Conservation (phyloP, 2,329 filamentous ascomycete species). For the Cryphonectria nitschkei region DNA sequence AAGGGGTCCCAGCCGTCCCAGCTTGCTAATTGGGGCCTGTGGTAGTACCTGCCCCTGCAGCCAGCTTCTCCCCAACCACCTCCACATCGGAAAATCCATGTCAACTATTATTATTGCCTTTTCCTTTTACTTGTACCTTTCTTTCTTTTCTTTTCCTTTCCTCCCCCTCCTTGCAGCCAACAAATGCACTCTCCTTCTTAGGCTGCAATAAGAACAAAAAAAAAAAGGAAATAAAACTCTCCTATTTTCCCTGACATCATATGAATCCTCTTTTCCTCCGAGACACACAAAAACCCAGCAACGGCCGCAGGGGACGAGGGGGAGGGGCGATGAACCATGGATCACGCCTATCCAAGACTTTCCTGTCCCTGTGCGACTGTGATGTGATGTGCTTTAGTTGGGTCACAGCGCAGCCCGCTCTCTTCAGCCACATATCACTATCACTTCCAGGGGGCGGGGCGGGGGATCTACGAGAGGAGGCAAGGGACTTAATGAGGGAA, state of each 20-base stretch:
- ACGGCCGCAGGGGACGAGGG: too few species aligned
- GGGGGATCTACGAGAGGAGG: not conserved
- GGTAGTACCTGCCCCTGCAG: not conserved
- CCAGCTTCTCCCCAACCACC: not conserved
- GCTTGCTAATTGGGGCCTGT: not conserved
- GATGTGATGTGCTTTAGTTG: conserved; percentile 1
- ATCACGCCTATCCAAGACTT: not conserved
- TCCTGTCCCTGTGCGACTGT: not conserved
- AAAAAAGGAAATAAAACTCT: not conserved
- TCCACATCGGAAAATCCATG: not conserved
- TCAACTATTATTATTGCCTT: not conserved
- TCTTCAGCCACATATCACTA: not conserved
- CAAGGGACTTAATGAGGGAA: not conserved
- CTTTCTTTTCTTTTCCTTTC: not conserved
- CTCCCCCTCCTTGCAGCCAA: not conserved
- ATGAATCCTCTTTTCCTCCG: not conserved
- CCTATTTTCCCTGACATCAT: not conserved
- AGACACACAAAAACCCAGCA: not conserved
- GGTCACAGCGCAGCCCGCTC: conserved; percentile 12
- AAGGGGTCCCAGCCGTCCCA: not conserved
- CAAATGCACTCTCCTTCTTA: not conserved
- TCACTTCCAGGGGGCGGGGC: not conserved
- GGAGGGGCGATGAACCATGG: not conserved
- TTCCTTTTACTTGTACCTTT: not conserved
- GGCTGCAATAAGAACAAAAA: not conserved